A percentile compares a stretch with the other conserved stretches of the same genome.
Conservation (phyloP, 805 yeast species). For the Candida methanosorbosa region DNA sequence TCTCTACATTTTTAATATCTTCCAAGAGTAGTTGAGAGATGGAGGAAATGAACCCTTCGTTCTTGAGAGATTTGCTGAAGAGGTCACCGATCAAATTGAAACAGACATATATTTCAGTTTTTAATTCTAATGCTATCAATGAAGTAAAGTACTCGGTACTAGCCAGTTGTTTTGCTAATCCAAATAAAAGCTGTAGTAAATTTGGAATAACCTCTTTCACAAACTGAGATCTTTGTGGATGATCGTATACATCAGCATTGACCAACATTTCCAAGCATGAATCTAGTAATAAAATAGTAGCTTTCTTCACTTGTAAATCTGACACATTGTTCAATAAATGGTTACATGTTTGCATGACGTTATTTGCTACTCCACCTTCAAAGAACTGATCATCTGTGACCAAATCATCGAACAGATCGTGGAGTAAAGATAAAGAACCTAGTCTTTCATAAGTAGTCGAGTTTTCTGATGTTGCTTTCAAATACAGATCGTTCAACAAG, state of each 20-base stretch:
- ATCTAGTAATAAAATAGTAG: slow-evolving; percentile 43
- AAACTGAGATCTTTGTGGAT: slow-evolving; percentile 26
- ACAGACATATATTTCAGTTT: slow-evolving; percentile 20
- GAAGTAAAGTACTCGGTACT: slow-evolving; percentile 1
- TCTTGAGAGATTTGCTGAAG: slow-evolving; percentile 13
- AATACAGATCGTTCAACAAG: slow-evolving; percentile 41
- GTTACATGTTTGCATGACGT: slow-evolving; percentile 43
- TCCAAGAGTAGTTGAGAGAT: slow-evolving; percentile 7
- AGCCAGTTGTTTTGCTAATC: slow-evolving; percentile 5
- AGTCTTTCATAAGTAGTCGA: slow-evolving; percentile 26
- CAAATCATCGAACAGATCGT: slow-evolving; percentile 78
- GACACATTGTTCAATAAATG: slow-evolving; percentile 24
- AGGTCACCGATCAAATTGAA: slow-evolving; percentile 16
- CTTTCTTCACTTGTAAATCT: slow-evolving; percentile 30
- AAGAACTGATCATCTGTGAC: slow-evolving; percentile 83
- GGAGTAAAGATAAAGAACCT: slow-evolving; percentile 53
- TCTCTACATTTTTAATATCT: slow-evolving; percentile 12
- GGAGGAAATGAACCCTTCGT: not conserved
- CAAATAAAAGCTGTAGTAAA: slow-evolving; percentile 15
- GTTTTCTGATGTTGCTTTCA: slow-evolving; percentile 23
- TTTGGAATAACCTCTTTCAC: slow-evolving; percentile 22
- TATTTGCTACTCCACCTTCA: slow-evolving; percentile 57
- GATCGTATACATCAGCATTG: slow-evolving; percentile 36
- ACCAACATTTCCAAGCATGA: slow-evolving; percentile 45
- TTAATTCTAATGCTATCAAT: slow-evolving; percentile 13